These are phyloP conservation scores for Onygenales sp. DNA, from an alignment of 2,329 filamentous ascomycete species.

Conservation along the genomic window DNA sequence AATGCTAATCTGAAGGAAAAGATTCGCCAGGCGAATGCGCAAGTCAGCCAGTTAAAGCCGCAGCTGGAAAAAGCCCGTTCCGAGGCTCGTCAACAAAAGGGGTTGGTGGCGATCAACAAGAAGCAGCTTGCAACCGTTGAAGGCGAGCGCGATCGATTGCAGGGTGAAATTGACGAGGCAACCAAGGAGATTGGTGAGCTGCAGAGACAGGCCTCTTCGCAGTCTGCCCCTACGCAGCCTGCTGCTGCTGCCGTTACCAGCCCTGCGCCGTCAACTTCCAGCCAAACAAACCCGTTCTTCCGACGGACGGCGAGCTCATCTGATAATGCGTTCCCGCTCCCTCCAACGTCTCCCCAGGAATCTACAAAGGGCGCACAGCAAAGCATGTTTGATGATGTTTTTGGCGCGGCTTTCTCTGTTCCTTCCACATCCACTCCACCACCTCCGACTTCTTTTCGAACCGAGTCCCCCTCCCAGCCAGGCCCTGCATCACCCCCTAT, in stretches of 20 bases:
- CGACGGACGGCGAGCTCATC: conserved; percentile 46
- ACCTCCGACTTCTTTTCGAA: conserved; percentile 53
- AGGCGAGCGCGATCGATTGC: conserved; percentile 77
- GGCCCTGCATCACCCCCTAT: conserved; percentile 31
- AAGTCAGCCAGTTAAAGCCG: conserved; percentile 75
- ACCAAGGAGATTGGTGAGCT: conserved; percentile 53
- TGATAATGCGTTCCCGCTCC: conserved; percentile 42
- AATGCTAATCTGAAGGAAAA: conserved; percentile 78
- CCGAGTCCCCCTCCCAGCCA: conserved; percentile 27
- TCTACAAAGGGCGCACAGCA: conserved; percentile 46
- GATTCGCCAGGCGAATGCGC: conserved; percentile 71
- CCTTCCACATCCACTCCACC: conserved; percentile 36
- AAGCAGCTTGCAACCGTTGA: conserved; percentile 91
- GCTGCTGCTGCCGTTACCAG: conserved; percentile 45
- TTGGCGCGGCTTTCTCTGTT: conserved; percentile 58
- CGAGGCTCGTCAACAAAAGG: conserved; percentile 90
- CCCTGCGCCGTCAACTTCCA: conserved; percentile 53
- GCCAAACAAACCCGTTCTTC: conserved; percentile 90
- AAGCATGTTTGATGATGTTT: conserved; percentile 75
- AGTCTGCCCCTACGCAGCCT: conserved; percentile 16
- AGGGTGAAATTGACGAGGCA: conserved; percentile 63
- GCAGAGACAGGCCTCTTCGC: conserved; percentile 31
- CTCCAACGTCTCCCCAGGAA: conserved; percentile 34
- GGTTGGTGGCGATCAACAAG: conserved; percentile 94
- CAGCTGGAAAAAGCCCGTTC: conserved; percentile 88